These are phyloP conservation scores for Abrus pulchellus DNA, from an alignment of 306 rosid species.

Conservation along the genomic window DNA sequence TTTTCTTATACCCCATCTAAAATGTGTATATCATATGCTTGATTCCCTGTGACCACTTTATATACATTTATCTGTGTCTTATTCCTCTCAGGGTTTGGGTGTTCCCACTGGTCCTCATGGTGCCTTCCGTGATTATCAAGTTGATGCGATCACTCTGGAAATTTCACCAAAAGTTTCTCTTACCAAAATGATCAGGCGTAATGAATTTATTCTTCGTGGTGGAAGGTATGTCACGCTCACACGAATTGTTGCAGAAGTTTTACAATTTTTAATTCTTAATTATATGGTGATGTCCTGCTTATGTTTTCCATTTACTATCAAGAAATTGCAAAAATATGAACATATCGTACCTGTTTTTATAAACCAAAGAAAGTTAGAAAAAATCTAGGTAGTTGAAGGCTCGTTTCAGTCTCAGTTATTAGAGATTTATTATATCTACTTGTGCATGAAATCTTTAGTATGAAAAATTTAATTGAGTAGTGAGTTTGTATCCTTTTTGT, in stretches of 20 bases:
- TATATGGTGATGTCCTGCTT: conserved; percentile 10
- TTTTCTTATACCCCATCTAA: conserved; percentile 41
- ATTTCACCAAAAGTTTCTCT: conserved; percentile 71
- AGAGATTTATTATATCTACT: conserved; percentile 10
- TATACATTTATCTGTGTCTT: conserved; percentile 33
- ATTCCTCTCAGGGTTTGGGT: conserved; percentile 79
- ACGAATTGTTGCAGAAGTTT: conserved; percentile 22
- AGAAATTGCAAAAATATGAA: conserved; percentile 10
- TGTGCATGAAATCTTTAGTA: conserved; percentile 18
- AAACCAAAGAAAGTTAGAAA: conserved; percentile 12
- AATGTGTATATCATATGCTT: background rate
- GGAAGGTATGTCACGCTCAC: conserved; percentile 75
- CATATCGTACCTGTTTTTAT: background rate
- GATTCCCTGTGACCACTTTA: background rate
- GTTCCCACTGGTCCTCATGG: conserved; percentile 96
- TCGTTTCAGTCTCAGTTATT: background rate
- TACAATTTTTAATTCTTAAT: background rate
- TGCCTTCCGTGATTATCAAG: conserved; percentile 96
- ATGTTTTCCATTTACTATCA: conserved; percentile 12
- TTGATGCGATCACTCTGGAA: conserved; percentile 94
- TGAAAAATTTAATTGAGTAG: conserved; percentile 8
- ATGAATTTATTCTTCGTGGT: conserved; percentile 77
- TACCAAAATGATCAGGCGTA: conserved; percentile 60
- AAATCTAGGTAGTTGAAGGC: conserved; percentile 20
- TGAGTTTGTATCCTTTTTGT: conserved; percentile 6